Conservation (phyloP, 768 basidiomycete genomes). For the Russula sp. region DNA sequence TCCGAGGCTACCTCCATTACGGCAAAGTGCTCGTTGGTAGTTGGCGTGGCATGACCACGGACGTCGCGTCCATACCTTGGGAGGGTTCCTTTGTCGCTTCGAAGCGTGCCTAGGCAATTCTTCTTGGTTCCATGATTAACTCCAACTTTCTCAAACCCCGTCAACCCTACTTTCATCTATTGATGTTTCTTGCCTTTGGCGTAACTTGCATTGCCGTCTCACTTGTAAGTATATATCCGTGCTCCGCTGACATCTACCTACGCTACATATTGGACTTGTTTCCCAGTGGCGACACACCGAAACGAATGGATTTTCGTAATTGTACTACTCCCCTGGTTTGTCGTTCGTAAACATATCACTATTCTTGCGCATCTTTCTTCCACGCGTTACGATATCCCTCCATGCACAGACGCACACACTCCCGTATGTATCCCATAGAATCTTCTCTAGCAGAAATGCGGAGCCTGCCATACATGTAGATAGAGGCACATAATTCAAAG, state of each 20-base stretch:
- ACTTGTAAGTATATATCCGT: constrained; percentile 15
- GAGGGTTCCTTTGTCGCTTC: constrained; percentile 63
- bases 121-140: background rate
- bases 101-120: constrained; percentile 27
- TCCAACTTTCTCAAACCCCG: background rate
- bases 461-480: constrained; percentile 16
- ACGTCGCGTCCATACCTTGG: constrained; percentile 42
- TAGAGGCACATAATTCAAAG: constrained; percentile 16
- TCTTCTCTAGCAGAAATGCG: background rate
- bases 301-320: constrained; percentile 11
- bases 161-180: background rate
- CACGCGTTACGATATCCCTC: constrained; percentile 7
- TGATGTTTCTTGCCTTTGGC: constrained; percentile 3
- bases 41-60: constrained; percentile 48
- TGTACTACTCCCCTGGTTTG: background rate
- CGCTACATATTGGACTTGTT: background rate
- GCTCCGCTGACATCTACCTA: background rate
- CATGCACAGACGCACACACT: background rate
- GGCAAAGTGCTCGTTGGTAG: constrained; percentile 62
- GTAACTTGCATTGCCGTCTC: background rate
- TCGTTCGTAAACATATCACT: constrained; percentile 3
- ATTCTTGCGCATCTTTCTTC: constrained; percentile 8
- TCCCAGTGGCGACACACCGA: background rate
- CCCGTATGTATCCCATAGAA: constrained; percentile 17
- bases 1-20: constrained; percentile 66